Conservation (phyloP, 2,329 filamentous ascomycete species). For the Diplodia sapinea region DNA sequence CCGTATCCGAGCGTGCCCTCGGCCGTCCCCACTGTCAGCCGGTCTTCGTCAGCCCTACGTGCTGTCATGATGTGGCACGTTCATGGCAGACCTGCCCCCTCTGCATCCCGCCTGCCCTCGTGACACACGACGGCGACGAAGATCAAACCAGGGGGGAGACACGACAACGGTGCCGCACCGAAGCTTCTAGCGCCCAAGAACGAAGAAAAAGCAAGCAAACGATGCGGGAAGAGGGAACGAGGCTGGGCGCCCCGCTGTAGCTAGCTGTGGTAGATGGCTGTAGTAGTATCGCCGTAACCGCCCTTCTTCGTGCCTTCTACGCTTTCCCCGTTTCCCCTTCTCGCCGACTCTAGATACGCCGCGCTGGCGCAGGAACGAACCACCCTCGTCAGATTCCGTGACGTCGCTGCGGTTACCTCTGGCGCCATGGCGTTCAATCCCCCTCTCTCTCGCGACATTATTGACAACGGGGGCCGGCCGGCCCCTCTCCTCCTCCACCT, state of each 20-base stretch:
- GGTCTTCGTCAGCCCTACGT: not conserved
- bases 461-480: too few species aligned
- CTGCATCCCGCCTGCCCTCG: not conserved
- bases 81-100: not conserved
- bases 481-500: too few species aligned
- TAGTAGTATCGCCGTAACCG: not conserved
- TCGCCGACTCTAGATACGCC: not conserved
- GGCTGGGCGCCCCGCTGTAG: too few species aligned
- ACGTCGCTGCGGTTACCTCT: not conserved
- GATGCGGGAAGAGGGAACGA: too few species aligned
- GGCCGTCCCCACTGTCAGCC: conserved; percentile 3
- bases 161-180: not conserved
- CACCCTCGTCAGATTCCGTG: not conserved
- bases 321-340: not conserved
- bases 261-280: too few species aligned
- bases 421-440: not conserved
- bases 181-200: not conserved
- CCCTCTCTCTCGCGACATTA: not conserved
- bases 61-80: not conserved
- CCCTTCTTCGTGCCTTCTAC: not conserved
- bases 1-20: not conserved
- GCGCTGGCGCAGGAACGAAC: not conserved
- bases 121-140: not conserved
- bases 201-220: not conserved
- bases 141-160: too few species aligned